Conservation (phyloP, 805 yeast genomes). For the Starmerella geochares region DNA sequence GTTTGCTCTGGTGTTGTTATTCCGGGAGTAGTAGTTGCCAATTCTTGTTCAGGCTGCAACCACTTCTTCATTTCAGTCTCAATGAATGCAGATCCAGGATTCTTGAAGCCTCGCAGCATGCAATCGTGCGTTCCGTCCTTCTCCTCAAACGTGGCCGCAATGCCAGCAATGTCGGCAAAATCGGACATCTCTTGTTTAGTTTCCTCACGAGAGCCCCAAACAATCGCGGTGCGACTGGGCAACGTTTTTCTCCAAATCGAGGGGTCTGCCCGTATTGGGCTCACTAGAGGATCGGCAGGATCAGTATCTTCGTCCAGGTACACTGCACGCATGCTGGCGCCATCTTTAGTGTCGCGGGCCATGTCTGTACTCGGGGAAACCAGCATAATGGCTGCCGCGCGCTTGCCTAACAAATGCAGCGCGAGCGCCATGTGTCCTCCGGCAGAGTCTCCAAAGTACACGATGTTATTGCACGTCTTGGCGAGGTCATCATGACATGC, state of each 20-base stretch:
- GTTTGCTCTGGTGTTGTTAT: not conserved
- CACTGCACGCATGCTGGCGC: constrained; percentile 14
- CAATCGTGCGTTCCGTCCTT: constrained; percentile 25
- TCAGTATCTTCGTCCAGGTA: constrained; percentile 12
- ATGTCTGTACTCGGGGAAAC: constrained; percentile 23
- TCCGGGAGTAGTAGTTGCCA: not conserved
- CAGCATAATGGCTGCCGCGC: constrained; percentile 14
- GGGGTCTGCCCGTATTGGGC: constrained; percentile 17
- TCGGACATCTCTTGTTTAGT: constrained; percentile 15
- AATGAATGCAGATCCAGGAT: constrained; percentile 16
- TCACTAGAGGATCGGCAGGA: constrained; percentile 17
- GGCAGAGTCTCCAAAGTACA: constrained; percentile 31
- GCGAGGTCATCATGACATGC: constrained; percentile 22
- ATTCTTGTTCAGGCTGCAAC: constrained; percentile 2
- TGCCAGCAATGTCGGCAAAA: constrained; percentile 14
- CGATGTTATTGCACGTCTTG: constrained; percentile 21
- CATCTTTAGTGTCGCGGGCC: constrained; percentile 11
- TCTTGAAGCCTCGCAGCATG: constrained; percentile 19
- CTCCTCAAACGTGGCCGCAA: constrained; percentile 20
- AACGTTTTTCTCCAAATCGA: constrained; percentile 16
- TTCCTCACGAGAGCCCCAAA: constrained; percentile 25
- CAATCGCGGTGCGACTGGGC: constrained; percentile 18
- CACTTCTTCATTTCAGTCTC: constrained; percentile 6
- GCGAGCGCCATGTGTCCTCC: constrained; percentile 29
- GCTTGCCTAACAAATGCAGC: constrained; percentile 11